Percentiles rank a stretch among this genome's conserved stretches.
phyloP scores from a whole-genome alignment of 768 basidiomycete genomes.

The Russula dissimulans region DNA sequence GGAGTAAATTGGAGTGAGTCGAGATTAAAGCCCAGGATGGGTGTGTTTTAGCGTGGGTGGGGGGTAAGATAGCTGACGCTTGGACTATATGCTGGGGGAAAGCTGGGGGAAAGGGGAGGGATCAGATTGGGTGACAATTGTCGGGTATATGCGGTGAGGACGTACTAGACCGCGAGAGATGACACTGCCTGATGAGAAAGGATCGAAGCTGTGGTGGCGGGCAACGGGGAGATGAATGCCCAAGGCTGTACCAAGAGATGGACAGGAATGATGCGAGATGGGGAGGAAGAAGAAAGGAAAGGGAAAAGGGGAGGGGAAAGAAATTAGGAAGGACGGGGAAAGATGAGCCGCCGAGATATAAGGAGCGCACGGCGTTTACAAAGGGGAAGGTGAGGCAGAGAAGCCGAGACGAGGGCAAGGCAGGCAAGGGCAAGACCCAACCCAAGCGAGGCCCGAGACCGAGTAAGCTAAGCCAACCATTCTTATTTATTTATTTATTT shows the following conservation, averaged over 20 bases:
- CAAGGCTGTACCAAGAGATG: constrained; percentile 9
- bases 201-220: constrained; percentile 6
- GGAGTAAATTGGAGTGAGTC: constrained; percentile 1
- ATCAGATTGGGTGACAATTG: neutral
- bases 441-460: neutral
- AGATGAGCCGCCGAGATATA: constrained; percentile 11
- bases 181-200: constrained; percentile 7
- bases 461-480: neutral
- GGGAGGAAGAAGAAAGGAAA: neutral
- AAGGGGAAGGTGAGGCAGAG: neutral
- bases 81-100: constrained; percentile 10
- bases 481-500: constrained; percentile 5
- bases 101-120: neutral
- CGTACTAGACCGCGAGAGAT: neutral
- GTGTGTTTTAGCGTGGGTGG: neutral
- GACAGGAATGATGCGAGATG: neutral
- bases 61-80: constrained; percentile 9
- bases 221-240: constrained; percentile 10
- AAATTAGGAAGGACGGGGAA: constrained; percentile 12
- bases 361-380: constrained; percentile 12
- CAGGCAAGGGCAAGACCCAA: neutral
- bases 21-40: constrained; percentile 10
- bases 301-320: neutral
- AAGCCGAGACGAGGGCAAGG: neutral
- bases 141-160: neutral